A percentile compares a stretch with the other conserved stretches of the same genome.
phyloP scores from a whole-genome alignment of 306 rosid species.

The Corylus avellana region DNA sequence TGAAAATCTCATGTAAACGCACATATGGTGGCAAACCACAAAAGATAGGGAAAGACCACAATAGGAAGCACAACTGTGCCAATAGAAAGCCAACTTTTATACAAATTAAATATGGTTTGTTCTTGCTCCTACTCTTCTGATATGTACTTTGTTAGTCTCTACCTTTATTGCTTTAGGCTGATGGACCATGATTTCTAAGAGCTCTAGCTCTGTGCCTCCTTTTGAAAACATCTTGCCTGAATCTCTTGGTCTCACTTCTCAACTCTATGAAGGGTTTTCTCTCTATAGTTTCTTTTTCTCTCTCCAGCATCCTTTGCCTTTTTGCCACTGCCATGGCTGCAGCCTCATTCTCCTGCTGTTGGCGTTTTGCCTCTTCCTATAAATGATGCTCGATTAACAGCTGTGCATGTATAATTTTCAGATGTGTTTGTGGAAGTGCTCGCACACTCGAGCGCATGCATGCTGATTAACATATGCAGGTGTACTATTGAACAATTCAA shows the following conservation, averaged over 20 bases:
- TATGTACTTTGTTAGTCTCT: not conserved
- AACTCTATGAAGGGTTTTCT: conserved; percentile 77
- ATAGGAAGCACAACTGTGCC: not conserved
- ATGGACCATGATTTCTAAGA: conserved; percentile 37
- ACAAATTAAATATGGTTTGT: not conserved
- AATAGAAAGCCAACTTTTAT: not conserved
- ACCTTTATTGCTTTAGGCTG: conserved; percentile 25
- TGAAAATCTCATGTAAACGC: not conserved
- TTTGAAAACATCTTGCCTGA: conserved; percentile 93
- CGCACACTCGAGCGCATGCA: not conserved
- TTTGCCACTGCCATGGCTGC: conserved; percentile 63
- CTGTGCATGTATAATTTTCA: not conserved
- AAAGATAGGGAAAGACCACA: not conserved
- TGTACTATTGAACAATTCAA: not conserved
- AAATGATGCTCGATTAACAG: conserved; percentile 16
- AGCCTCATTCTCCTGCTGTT: conserved; percentile 54
- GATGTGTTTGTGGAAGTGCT: not conserved
- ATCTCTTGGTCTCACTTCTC: conserved; percentile 76
- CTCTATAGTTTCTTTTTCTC: conserved; percentile 76
- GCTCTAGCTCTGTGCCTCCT: conserved; percentile 83
- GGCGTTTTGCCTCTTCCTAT: conserved; percentile 69
- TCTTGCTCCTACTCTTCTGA: not conserved
- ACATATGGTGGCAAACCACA: not conserved
- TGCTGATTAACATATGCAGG: not conserved
- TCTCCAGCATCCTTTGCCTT: conserved; percentile 78